These are phyloP conservation scores for Conticribra weissflogii DNA, from an alignment of 108 stramenopile genomes.

Conservation along the genomic window DNA sequence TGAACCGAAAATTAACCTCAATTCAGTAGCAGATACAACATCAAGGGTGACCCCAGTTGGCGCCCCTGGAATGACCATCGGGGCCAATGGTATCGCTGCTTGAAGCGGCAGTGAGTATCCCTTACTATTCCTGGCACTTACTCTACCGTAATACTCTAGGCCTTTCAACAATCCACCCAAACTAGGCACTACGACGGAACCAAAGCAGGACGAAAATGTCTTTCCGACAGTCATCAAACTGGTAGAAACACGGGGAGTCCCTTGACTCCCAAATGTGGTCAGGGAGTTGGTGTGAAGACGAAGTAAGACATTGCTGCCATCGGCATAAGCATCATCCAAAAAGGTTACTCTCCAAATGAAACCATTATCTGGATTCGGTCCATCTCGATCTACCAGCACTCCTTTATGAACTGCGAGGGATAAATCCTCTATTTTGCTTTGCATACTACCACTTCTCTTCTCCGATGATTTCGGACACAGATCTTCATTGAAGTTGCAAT, in stretches of 20 bases:
- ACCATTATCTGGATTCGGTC: slow-evolving; percentile 47
- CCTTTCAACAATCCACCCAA: slow-evolving; percentile 70
- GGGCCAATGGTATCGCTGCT: slow-evolving; percentile 53
- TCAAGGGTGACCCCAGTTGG: slow-evolving; percentile 75
- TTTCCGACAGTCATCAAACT: slow-evolving; percentile 52
- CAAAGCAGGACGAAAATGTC: slow-evolving; percentile 57
- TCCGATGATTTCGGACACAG: slow-evolving; percentile 41
- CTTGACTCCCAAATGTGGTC: slow-evolving; percentile 19
- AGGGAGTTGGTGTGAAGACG: slow-evolving; percentile 46
- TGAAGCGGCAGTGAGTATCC: slow-evolving; percentile 65
- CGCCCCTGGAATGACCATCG: slow-evolving; percentile 71
- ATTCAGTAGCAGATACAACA: slow-evolving; percentile 64
- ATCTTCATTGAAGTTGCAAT: slow-evolving; percentile 43
- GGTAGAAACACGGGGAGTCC: slow-evolving; percentile 35
- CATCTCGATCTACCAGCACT: slow-evolving; percentile 75
- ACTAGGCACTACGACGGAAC: slow-evolving; percentile 66
- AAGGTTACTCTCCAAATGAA: slow-evolving; percentile 86
- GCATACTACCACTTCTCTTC: slow-evolving; percentile 66
- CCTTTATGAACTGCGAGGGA: slow-evolving; percentile 54
- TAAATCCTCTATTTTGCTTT: slow-evolving; percentile 69
- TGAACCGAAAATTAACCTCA: slow-evolving; percentile 73
- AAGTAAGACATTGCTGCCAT: slow-evolving; percentile 56
- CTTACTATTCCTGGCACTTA: slow-evolving; percentile 73
- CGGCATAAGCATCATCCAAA: slow-evolving; percentile 67
- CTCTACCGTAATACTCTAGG: slow-evolving; percentile 75